These are phyloP conservation scores for Cryptosporidium sp. DNA, from an alignment of 169 alveolate species.

Conservation along the genomic window DNA sequence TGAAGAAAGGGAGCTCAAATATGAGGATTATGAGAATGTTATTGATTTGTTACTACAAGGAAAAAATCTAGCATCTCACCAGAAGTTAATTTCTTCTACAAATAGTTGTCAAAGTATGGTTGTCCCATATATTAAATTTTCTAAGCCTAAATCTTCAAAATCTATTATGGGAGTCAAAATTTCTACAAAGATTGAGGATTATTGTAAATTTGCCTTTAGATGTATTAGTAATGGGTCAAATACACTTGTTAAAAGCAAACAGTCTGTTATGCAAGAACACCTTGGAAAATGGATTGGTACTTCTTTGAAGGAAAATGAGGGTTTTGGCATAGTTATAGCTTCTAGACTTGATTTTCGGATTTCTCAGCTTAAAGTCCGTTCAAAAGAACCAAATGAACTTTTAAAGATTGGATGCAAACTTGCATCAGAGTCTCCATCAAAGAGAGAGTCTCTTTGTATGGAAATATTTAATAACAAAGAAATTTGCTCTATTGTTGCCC, in stretches of 20 bases:
- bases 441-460: constrained; percentile 49
- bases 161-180: constrained; percentile 41
- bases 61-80: constrained; percentile 2
- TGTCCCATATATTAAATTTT: constrained; percentile 1
- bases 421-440: constrained; percentile 1
- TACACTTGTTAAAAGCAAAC: constrained; percentile 3
- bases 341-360: constrained; percentile 35
- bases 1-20: background rate
- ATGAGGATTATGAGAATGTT: constrained; percentile 32
- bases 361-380: constrained; percentile 14
- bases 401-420: constrained; percentile 19
- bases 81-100: background rate
- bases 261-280: constrained; percentile 24
- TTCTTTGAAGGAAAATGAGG: background rate
- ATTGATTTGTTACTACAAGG: constrained; percentile 5
- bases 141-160: constrained; percentile 1
- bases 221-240: constrained; percentile 45
- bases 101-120: constrained; percentile 28
- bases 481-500: constrained; percentile 13
- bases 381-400: constrained; percentile 13
- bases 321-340: constrained; percentile 25
- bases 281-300: constrained; percentile 17
- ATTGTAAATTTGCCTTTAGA: constrained; percentile 44
- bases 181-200: constrained; percentile 24
- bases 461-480: background rate